Evolutionary conservation across 208 protist species (phyloP).

Genomic region (Acanthamoeba sp.): DNA sequence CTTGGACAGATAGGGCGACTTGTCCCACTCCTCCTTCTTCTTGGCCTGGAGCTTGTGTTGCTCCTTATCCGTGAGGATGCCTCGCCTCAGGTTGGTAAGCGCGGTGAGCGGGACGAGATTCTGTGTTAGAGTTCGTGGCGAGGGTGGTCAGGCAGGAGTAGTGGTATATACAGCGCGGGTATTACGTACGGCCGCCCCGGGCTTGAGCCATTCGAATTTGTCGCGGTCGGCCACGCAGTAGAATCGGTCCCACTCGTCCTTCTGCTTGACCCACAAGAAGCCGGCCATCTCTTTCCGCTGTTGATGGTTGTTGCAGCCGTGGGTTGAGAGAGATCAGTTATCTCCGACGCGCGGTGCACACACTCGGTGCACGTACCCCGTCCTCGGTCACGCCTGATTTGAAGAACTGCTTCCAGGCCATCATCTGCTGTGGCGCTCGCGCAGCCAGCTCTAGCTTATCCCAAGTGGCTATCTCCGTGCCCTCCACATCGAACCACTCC

Average conservation of each 20-base stretch:
- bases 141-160: not conserved
- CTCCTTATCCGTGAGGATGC: constrained; percentile 47
- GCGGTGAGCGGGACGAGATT: constrained; percentile 27
- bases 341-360: no score
- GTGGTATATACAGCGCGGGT: not conserved
- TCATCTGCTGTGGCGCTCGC: not conserved
- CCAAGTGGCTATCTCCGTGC: not conserved
- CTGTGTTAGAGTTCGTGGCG: not conserved
- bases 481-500: not conserved
- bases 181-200: constrained; percentile 11
- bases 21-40: constrained; percentile 67
- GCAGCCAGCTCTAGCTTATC: not conserved
- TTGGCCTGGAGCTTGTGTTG: constrained; percentile 54
- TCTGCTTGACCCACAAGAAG: constrained; percentile 64
- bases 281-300: constrained; percentile 51
- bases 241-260: constrained; percentile 32
- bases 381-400: not conserved
- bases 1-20: constrained; percentile 33
- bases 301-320: not conserved
- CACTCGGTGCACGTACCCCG: not conserved
- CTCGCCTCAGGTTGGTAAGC: constrained; percentile 43
- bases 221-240: constrained; percentile 21
- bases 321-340: not conserved
- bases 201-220: constrained; percentile 54
- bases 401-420: not conserved